Evolutionary conservation across 139 green algal genomes (phyloP).

Genomic region (Haematococcus sp.): DNA sequence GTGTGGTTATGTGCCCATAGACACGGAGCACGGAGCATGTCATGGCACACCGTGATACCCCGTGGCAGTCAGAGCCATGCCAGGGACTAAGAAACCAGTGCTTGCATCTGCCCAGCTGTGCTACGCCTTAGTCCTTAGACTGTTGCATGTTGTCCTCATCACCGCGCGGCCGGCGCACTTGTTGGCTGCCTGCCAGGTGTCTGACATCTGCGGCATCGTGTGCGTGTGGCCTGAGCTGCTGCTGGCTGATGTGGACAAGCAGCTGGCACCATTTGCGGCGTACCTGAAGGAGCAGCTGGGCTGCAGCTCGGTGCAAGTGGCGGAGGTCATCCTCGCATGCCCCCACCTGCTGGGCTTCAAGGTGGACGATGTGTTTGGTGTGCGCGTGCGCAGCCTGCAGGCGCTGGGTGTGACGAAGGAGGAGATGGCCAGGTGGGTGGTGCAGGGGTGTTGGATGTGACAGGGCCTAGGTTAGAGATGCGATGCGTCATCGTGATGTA

Average conservation of each 20-base stretch:
- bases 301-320: slow-evolving; percentile 4
- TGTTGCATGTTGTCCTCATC: too few species aligned
- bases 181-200: background rate
- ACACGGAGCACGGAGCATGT: too few species aligned
- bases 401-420: background rate
- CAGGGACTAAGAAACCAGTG: too few species aligned
- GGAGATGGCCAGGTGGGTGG: background rate
- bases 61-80: too few species aligned
- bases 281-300: slow-evolving; percentile 5
- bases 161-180: too few species aligned
- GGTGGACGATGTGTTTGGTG: background rate
- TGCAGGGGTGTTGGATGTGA: background rate
- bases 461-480: too few species aligned
- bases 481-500: too few species aligned
- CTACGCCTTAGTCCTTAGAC: too few species aligned
- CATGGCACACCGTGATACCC: too few species aligned
- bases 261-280: background rate
- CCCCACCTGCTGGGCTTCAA: slow-evolving; percentile 13
- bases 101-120: too few species aligned
- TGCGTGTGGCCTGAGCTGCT: slow-evolving; percentile 7
- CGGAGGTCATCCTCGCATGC: slow-evolving; percentile 6
- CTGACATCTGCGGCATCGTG: slow-evolving; percentile 2
- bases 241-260: background rate
- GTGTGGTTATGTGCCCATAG: too few species aligned
- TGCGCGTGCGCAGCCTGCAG: background rate